A percentile compares a stretch with the other conserved stretches of the same genome.
phyloP scores from a whole-genome alignment of 345 rosid species.

The Erodium maritimum region DNA sequence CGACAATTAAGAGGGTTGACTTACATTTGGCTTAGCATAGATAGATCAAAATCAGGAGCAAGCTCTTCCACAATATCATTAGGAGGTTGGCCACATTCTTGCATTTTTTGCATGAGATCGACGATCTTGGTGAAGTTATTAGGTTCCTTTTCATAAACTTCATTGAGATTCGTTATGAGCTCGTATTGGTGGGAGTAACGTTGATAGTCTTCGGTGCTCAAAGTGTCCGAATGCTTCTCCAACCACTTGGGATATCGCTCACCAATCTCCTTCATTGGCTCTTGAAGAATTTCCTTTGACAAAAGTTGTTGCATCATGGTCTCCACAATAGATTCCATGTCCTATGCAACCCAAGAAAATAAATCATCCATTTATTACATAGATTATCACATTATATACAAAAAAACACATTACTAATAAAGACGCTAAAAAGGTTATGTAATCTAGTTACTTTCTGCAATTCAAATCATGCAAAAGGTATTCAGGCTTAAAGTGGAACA shows the following conservation, averaged over 20 bases:
- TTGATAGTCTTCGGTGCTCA: constrained; percentile 54
- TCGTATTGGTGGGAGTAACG: constrained; percentile 60
- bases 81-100: constrained; percentile 98
- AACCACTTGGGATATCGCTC: constrained; percentile 89
- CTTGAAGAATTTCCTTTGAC: constrained; percentile 90
- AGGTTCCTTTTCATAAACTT: constrained; percentile 75
- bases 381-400: too few species aligned
- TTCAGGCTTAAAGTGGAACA: too few species aligned
- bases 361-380: too few species aligned
- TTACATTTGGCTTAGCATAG: constrained; percentile 75
- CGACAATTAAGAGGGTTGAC: constrained; percentile 12
- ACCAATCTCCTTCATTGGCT: constrained; percentile 94
- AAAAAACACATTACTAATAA: too few species aligned
- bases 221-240: constrained; percentile 53
- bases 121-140: constrained; percentile 60
- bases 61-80: constrained; percentile 84
- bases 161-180: constrained; percentile 68
- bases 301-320: constrained; percentile 98
- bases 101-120: constrained; percentile 98
- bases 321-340: constrained; percentile 87
- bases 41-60: constrained; percentile 71
- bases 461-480: too few species aligned
- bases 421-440: too few species aligned
- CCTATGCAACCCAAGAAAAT: constrained; percentile 25
- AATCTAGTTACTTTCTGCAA: too few species aligned